These are phyloP conservation scores for Mrakiaceae sp. DNA, from an alignment of 1,284 basidiomycete species.

Conservation along the genomic window DNA sequence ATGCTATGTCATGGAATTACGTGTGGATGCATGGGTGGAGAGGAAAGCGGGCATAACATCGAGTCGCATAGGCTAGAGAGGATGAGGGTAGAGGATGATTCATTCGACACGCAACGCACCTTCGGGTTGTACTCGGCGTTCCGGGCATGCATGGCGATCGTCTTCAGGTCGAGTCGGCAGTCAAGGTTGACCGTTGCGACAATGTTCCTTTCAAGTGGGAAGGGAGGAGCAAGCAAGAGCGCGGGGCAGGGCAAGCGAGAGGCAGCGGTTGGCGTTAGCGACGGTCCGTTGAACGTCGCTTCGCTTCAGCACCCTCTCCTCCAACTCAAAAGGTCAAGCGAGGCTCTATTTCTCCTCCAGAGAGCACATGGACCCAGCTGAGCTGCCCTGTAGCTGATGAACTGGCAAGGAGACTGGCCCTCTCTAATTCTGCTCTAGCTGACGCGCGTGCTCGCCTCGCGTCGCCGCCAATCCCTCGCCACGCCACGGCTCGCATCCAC, in stretches of 20 bases:
- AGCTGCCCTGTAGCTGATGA: neutral
- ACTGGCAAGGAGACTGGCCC: neutral
- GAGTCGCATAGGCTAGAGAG: neutral
- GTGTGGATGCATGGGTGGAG: neutral
- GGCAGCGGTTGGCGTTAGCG: neutral
- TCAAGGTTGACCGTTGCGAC: slow-evolving; percentile 99
- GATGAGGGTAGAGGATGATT: neutral
- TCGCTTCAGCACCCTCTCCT: neutral
- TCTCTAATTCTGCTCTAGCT: neutral
- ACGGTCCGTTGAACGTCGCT: neutral
- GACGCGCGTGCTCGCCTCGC: neutral
- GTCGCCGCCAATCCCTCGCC: neutral
- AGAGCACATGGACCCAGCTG: neutral
- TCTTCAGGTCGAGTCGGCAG: slow-evolving; percentile 93
- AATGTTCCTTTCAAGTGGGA: slow-evolving; percentile 56
- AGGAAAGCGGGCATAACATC: neutral
- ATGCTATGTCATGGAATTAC: neutral
- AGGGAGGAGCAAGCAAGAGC: slow-evolving; percentile 11
- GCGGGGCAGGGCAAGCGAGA: neutral
- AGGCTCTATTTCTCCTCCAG: too few relatives aligned
- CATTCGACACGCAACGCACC: slow-evolving; percentile 50
- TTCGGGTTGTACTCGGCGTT: slow-evolving; percentile 99
- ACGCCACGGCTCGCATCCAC: neutral
- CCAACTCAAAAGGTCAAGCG: neutral
- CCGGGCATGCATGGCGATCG: slow-evolving; percentile 91